Percentiles rank a stretch among this genome's conserved stretches.
These are phyloP conservation scores for Kockiozyma suomiensis DNA, from an alignment of 805 yeast genomes.

Conservation along the genomic window DNA sequence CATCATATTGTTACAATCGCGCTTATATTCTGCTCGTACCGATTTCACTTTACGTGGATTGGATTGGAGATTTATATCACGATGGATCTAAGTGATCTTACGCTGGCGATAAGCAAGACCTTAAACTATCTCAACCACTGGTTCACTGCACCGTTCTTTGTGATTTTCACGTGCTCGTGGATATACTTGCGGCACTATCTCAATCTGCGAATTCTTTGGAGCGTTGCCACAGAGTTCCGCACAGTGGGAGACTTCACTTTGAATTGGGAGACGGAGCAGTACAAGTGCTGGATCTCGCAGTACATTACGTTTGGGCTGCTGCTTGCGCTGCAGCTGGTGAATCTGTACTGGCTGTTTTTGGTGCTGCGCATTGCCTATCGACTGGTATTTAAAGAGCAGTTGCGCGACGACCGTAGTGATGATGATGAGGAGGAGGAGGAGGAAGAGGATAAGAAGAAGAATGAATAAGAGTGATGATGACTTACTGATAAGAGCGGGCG, in stretches of 20 bases:
- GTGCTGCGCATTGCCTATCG: conserved; percentile 78
- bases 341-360: conserved; percentile 83
- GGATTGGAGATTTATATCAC: conserved; percentile 89
- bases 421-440: conserved; percentile 63
- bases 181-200: conserved; percentile 84
- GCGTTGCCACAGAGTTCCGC: conserved; percentile 76
- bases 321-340: conserved; percentile 79
- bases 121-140: conserved; percentile 78
- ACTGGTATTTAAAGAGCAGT: conserved; percentile 58
- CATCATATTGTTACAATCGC: conserved; percentile 93
- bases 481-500: too few relatives aligned
- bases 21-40: conserved; percentile 81
- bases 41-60: conserved; percentile 95
- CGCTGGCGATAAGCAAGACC: conserved; percentile 81
- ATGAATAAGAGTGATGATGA: too few relatives aligned
- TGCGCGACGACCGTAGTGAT: conserved; percentile 84
- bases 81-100: conserved; percentile 94
- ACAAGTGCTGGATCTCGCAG: conserved; percentile 94
- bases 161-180: conserved; percentile 75
- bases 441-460: conserved; percentile 3
- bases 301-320: conserved; percentile 81
- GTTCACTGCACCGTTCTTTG: conserved; percentile 64
- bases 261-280: conserved; percentile 87
- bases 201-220: conserved; percentile 78
- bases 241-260: conserved; percentile 81